A percentile compares a stretch with the other conserved stretches of the same genome.
These are phyloP conservation scores for Murraya koenigii DNA, from an alignment of 345 rosid genomes.

Conservation along the genomic window DNA sequence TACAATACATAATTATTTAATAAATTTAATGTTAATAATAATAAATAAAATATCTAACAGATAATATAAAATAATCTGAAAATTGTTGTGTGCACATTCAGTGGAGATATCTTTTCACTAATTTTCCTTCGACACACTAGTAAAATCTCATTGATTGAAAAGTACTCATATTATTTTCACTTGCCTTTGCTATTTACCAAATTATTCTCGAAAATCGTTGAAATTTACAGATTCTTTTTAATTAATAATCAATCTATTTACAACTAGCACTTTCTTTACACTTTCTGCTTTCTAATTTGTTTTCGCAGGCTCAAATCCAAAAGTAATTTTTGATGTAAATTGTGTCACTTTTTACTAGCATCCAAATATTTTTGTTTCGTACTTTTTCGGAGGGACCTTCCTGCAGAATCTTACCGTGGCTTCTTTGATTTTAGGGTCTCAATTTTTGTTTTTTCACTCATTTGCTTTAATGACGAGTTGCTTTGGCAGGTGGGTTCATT, in stretches of 20 bases:
- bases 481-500: neutral
- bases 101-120: too few relatives aligned
- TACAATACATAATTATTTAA: too few relatives aligned
- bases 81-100: too few relatives aligned
- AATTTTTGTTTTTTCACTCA: neutral
- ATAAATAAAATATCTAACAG: too few relatives aligned
- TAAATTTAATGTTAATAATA: too few relatives aligned
- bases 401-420: neutral
- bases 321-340: neutral
- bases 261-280: neutral
- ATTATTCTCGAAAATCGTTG: too few relatives aligned
- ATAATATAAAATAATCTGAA: too few relatives aligned
- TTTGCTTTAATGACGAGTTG: neutral
- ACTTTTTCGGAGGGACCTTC: neutral
- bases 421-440: neutral
- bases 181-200: too few relatives aligned
- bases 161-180: too few relatives aligned
- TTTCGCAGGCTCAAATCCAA: neutral
- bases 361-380: neutral
- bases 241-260: neutral
- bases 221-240: neutral
- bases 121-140: too few relatives aligned
- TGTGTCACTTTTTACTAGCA: neutral
- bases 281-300: neutral
- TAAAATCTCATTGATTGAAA: too few relatives aligned